A percentile compares a stretch with the other conserved stretches of the same genome.
These are phyloP conservation scores for Boletellus deceptivus DNA, from an alignment of 1,284 basidiomycete species.

Conservation along the genomic window DNA sequence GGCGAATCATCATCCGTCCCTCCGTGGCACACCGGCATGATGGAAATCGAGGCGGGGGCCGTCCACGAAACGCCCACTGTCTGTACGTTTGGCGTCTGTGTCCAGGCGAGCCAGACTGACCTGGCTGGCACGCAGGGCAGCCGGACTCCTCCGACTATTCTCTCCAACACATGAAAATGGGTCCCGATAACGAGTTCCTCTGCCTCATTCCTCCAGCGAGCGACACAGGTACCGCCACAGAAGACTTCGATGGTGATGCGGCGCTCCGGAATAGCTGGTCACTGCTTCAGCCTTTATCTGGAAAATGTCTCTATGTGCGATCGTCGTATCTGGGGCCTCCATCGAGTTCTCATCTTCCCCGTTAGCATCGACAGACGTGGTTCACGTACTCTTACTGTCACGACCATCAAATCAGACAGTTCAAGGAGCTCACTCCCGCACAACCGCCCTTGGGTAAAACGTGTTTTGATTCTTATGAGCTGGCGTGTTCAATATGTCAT, in stretches of 20 bases:
- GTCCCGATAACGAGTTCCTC: slow-evolving; percentile 62
- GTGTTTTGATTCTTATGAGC: slow-evolving; percentile 10
- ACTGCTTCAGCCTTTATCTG: slow-evolving; percentile 71
- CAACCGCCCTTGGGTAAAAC: slow-evolving; percentile 63
- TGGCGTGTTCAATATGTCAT: slow-evolving; percentile 18
- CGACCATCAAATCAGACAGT: slow-evolving; percentile 85
- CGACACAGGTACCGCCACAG: slow-evolving; percentile 43
- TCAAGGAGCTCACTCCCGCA: slow-evolving; percentile 65
- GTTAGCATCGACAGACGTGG: slow-evolving; percentile 82
- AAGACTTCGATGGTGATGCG: slow-evolving; percentile 55
- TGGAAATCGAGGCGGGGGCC: slow-evolving; percentile 49
- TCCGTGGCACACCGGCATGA: slow-evolving; percentile 39
- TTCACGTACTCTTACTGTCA: slow-evolving; percentile 97
- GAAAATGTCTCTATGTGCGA: slow-evolving; percentile 78
- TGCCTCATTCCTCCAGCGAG: slow-evolving; percentile 71
- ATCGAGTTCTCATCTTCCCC: slow-evolving; percentile 15
- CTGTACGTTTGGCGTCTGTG: slow-evolving; percentile 28
- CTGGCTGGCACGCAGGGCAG: slow-evolving; percentile 13
- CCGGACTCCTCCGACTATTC: slow-evolving; percentile 36
- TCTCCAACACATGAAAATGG: slow-evolving; percentile 71
- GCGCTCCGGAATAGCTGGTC: slow-evolving; percentile 76
- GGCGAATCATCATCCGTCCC: slow-evolving; percentile 60
- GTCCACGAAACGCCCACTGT: slow-evolving; percentile 24
- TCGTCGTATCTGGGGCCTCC: slow-evolving; percentile 19
- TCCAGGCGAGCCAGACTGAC: slow-evolving; percentile 11